Evolutionary conservation across 164 flowering plant genomes (phyloP), one percentile per base, ranked within the genome.

Genomic region (Magnolia changhungtana): DNA sequence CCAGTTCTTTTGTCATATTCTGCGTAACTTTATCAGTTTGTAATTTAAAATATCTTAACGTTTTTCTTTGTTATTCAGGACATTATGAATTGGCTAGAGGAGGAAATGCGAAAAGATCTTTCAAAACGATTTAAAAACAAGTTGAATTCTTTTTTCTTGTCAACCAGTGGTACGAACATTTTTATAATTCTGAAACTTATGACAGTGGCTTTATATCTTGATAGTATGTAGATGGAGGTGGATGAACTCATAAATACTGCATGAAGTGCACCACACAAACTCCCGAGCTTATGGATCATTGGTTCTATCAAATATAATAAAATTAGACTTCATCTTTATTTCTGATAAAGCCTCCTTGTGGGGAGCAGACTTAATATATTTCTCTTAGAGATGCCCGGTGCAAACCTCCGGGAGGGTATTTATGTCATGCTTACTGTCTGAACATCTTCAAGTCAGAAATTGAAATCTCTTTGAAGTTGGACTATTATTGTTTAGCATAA

Each of bases 41-140:
- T 7, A 37, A 37, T 37, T 37, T 37, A 37, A 37, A 37, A 3
- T 55, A 16, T 55, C 19, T 10, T 37, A 55, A 11, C 18, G 0
- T 11, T 55, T 55, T 55, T 55, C 61, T 11, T 11, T 55, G 61
- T 55, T 11, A 55, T 59, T 45, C 80, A 81, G 83, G 78, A 78
- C 51, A 64, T 81, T 76, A 63, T 72, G 67, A 78, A 52, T 9
- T 81, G 81, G 81, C 51, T 81, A 19, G 79, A 81, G 73, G 68
- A 58, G 59, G 77, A 78, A 63, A 72, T 78, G 23, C 65, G 72
- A 20, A 69, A 75, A 76, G 81, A 75, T 65, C 73, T 81, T 67
- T 75, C 64, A 18, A 72, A 69, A 73, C 68, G 52, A 69, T 75
- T 78, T 50, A 71, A 65, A 19, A 67, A 72, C 66, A 69, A 69